These are phyloP conservation scores for Pleurotus tuoliensis DNA, from an alignment of 768 basidiomycete species.

Conservation along the genomic window DNA sequence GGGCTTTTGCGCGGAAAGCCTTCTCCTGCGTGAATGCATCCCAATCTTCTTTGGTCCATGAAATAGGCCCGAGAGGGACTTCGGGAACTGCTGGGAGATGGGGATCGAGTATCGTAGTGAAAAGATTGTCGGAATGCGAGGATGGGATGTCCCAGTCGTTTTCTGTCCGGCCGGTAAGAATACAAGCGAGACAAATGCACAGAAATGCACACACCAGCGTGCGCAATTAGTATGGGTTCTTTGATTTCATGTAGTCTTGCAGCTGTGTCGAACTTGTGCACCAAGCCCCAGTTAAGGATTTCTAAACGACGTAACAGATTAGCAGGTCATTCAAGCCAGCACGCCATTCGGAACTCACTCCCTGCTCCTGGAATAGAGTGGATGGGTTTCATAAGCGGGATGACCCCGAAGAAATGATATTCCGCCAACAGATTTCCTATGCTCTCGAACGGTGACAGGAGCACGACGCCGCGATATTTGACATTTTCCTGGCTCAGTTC, in stretches of 20 bases:
- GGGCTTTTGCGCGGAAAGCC: slow-evolving; percentile 33
- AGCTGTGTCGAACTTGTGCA: slow-evolving; percentile 57
- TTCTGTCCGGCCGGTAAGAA: slow-evolving; percentile 16
- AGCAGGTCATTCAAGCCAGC: slow-evolving; percentile 15
- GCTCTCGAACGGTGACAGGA: slow-evolving; percentile 60
- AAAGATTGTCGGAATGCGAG: slow-evolving; percentile 69
- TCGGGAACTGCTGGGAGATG: slow-evolving; percentile 46
- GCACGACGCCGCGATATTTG: slow-evolving; percentile 40
- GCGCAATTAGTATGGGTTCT: slow-evolving; percentile 67
- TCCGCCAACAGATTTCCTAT: slow-evolving; percentile 63
- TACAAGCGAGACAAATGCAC: not conserved
- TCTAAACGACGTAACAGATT: slow-evolving; percentile 23
- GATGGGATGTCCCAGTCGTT: slow-evolving; percentile 79
- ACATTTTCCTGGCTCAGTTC: slow-evolving; percentile 41
- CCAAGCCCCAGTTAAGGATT: slow-evolving; percentile 35
- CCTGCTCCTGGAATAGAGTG: slow-evolving; percentile 57
- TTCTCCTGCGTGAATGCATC: slow-evolving; percentile 29
- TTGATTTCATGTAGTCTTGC: slow-evolving; percentile 65
- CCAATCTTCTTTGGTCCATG: slow-evolving; percentile 6
- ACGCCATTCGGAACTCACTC: slow-evolving; percentile 40
- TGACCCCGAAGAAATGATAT: slow-evolving; percentile 58
- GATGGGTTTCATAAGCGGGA: slow-evolving; percentile 76
- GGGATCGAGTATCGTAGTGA: slow-evolving; percentile 66
- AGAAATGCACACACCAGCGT: slow-evolving; percentile 37
- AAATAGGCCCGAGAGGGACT: slow-evolving; percentile 15